Percentiles rank a stretch among this genome's conserved stretches.
phyloP scores from a whole-genome alignment of 306 rosid species.

The Luffa acutangula region DNA sequence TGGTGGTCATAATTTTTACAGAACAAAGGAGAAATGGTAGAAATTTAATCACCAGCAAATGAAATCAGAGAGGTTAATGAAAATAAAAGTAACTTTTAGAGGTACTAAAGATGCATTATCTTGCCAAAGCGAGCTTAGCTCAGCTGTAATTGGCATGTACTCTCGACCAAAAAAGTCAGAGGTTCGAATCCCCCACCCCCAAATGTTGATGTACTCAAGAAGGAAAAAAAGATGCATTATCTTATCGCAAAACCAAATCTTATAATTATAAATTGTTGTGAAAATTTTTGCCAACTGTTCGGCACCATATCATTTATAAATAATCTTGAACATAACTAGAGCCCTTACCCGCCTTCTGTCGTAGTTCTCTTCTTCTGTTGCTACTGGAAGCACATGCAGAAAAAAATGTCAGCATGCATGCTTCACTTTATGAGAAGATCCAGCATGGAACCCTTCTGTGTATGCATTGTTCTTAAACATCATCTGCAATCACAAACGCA shows the following conservation, averaged over 20 bases:
- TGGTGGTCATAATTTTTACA: not conserved
- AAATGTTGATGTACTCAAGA: too few relatives aligned
- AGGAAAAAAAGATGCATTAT: not conserved
- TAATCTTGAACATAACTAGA: not conserved
- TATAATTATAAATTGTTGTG: not conserved
- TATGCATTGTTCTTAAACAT: constrained; percentile 68
- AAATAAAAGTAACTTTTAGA: not conserved
- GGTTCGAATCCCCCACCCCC: too few relatives aligned
- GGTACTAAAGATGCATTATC: not conserved
- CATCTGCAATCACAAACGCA: constrained; percentile 35
- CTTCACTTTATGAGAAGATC: constrained; percentile 34
- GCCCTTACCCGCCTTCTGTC: not conserved
- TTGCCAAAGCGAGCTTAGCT: too few relatives aligned
- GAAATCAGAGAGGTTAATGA: not conserved
- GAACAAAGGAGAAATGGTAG: not conserved
- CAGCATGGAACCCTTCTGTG: constrained; percentile 89
- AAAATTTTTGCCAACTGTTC: not conserved
- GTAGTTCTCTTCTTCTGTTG: not conserved
- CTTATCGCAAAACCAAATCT: not conserved
- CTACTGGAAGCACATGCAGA: not conserved
- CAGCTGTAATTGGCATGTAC: too few relatives aligned
- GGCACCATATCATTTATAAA: not conserved
- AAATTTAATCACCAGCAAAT: not conserved
- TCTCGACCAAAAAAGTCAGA: too few relatives aligned
- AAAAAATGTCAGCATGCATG: constrained; percentile 1